These are phyloP conservation scores for Pichia phayaonensis DNA, from an alignment of 805 yeast species.

Conservation along the genomic window DNA sequence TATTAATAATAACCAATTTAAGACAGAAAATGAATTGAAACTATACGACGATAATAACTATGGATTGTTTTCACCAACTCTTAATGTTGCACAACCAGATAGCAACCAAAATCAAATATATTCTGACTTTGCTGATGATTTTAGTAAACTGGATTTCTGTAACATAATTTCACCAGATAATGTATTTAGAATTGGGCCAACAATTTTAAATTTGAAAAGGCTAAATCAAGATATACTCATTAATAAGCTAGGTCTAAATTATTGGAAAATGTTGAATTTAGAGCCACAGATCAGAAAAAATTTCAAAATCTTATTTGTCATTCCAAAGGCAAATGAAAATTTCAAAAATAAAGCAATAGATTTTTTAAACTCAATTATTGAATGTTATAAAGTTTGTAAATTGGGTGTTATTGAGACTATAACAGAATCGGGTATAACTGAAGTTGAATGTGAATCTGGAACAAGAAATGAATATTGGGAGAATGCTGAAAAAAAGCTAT, in stretches of 20 bases:
- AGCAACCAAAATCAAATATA: background rate
- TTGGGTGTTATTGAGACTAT: constrained; percentile 33
- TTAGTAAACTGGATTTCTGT: constrained; percentile 2
- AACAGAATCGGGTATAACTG: constrained; percentile 16
- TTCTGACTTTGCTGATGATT: background rate
- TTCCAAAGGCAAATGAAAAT: constrained; percentile 18
- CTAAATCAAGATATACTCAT: constrained; percentile 35
- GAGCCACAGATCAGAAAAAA: constrained; percentile 47
- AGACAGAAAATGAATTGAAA: background rate
- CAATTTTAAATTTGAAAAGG: constrained; percentile 30
- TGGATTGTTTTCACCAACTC: constrained; percentile 26
- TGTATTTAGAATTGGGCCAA: constrained; percentile 31
- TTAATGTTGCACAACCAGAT: constrained; percentile 7
- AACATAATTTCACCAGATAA: constrained; percentile 15
- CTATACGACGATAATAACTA: constrained; percentile 33
- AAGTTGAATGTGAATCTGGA: constrained; percentile 12
- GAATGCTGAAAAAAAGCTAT: constrained; percentile 29
- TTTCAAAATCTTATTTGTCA: constrained; percentile 43
- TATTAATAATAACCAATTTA: background rate
- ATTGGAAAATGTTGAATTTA: constrained; percentile 53
- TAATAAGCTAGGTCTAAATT: constrained; percentile 40
- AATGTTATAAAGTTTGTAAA: constrained; percentile 40
- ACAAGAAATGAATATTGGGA: constrained; percentile 15
- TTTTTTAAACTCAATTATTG: constrained; percentile 35
- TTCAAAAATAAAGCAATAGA: constrained; percentile 23